These are phyloP conservation scores for Paraconiothyrium sp. DNA, from an alignment of 2,329 filamentous ascomycete species.

Conservation along the genomic window DNA sequence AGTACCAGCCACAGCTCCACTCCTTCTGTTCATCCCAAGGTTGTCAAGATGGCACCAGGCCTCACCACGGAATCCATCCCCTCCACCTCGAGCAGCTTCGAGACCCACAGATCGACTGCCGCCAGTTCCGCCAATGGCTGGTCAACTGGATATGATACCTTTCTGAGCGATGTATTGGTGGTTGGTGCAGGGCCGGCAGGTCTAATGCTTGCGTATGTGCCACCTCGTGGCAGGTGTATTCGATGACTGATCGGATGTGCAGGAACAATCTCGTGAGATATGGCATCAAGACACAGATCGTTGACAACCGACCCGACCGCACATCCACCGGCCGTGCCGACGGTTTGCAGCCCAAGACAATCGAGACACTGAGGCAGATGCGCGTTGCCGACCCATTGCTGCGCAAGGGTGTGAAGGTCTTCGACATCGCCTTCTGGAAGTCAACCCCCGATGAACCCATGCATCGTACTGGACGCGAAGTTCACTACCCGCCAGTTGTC, in stretches of 20 bases:
- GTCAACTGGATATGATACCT: slow-evolving; percentile 40
- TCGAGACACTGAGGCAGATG: slow-evolving; percentile 79
- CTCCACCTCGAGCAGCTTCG: slow-evolving; percentile 32
- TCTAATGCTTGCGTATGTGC: slow-evolving; percentile 54
- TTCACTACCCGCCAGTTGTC: slow-evolving; percentile 69
- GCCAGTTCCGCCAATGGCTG: slow-evolving; percentile 28
- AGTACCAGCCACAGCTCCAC: slow-evolving; percentile 25
- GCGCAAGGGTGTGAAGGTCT: slow-evolving; percentile 73
- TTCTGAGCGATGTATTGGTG: slow-evolving; percentile 52
- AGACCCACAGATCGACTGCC: slow-evolving; percentile 23
- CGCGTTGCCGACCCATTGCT: slow-evolving; percentile 74
- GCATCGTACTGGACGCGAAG: slow-evolving; percentile 69
- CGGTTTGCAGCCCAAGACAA: slow-evolving; percentile 79
- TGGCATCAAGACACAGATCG: slow-evolving; percentile 70
- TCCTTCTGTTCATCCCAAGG: slow-evolving; percentile 28
- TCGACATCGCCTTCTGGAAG: slow-evolving; percentile 77
- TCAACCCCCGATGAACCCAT: slow-evolving; percentile 55
- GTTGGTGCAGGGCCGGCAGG: slow-evolving; percentile 56
- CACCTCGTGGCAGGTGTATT: background rate
- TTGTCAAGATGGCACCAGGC: slow-evolving; percentile 48
- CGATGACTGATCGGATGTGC: slow-evolving; percentile 19
- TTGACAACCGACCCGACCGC: slow-evolving; percentile 74
- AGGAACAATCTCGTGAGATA: slow-evolving; percentile 69
- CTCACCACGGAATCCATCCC: slow-evolving; percentile 37
- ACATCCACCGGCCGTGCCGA: slow-evolving; percentile 76